Evolutionary conservation across 2,329 filamentous ascomycete genomes (phyloP), one percentile per base, ranked within the genome.

Genomic region (Aureobasidium mangrovei): DNA sequence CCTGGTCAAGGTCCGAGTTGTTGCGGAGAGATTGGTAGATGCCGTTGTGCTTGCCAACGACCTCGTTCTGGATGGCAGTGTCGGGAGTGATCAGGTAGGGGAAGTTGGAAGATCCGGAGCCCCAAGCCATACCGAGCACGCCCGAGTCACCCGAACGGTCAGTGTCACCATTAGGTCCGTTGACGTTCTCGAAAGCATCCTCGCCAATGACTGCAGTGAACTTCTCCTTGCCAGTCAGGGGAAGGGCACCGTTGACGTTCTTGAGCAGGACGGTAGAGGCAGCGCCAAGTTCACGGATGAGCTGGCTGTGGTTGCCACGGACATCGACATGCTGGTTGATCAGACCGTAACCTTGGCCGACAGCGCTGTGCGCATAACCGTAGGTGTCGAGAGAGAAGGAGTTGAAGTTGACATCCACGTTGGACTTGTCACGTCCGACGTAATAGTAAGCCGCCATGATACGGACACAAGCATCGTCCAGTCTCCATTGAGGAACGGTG

Each of bases 291-390:
- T 88, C 79, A 36, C 90, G 84, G 57, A 94, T 91, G 40, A 89
- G 71, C 29, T 72, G 66, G 40, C 75, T 83, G 66, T 95, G 90
- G 56, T 91, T 76, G 38, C 70, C 79, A 54, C 83, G 86, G 10
- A 94, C 91, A 64, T 95, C 82, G 31, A 95, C 80, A 60, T 90
- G 87, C 62, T 82, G 77, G 70, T 96, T 76, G 71, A 95, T 78
- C 59, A 62, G 56, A 29, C 38, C 38, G 38, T 77, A 78, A 51
- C 80, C 80, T 56, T 82, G 74, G 27, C 79, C 71, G 8, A 79
- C 83, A 6, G 77, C 78, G 48, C 70, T 76, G 64, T 95, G 83
- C 51, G 82, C 64, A 48, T 81, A 84, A 38, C 84, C 86, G 60
- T 80, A 85, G 0, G 86, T 90, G 31, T 63, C 62, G 28, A 66